These are phyloP conservation scores for Arachis hypogaea DNA, from an alignment of 306 rosid species.

Conservation along the genomic window DNA sequence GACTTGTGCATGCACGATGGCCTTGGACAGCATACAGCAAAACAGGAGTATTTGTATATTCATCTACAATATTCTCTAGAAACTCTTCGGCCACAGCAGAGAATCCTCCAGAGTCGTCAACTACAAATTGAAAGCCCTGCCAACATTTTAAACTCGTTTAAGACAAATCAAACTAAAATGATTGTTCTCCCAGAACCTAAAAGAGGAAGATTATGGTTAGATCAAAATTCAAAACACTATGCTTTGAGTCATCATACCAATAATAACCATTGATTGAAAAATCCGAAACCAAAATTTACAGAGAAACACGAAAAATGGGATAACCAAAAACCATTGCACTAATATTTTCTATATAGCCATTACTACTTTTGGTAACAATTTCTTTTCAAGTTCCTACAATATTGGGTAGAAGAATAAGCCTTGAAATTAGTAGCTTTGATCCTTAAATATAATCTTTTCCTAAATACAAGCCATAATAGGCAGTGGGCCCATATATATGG, in stretches of 20 bases:
- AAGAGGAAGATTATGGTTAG: constrained; percentile 2
- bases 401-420: constrained; percentile 6
- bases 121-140: constrained; percentile 89
- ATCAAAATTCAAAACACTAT: constrained; percentile 25
- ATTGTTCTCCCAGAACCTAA: constrained; percentile 10
- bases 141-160: constrained; percentile 29
- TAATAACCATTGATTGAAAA: constrained; percentile 29
- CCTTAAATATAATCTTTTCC: background rate
- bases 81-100: constrained; percentile 77
- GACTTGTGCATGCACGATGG: constrained; percentile 49
- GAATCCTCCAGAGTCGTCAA: constrained; percentile 92
- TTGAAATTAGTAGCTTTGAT: constrained; percentile 15
- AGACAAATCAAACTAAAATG: constrained; percentile 32
- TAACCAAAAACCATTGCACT: background rate
- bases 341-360: background rate
- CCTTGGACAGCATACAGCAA: constrained; percentile 69
- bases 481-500: background rate
- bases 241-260: background rate
- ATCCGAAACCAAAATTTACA: constrained; percentile 25
- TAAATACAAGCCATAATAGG: constrained; percentile 1
- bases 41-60: constrained; percentile 71
- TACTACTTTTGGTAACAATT: constrained; percentile 9
- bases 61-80: constrained; percentile 84
- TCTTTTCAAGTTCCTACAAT: constrained; percentile 24
- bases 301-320: constrained; percentile 7